These are phyloP conservation scores for Nicotiana tomentosiformis DNA, from an alignment of 257 asterid genomes.

Conservation along the genomic window DNA sequence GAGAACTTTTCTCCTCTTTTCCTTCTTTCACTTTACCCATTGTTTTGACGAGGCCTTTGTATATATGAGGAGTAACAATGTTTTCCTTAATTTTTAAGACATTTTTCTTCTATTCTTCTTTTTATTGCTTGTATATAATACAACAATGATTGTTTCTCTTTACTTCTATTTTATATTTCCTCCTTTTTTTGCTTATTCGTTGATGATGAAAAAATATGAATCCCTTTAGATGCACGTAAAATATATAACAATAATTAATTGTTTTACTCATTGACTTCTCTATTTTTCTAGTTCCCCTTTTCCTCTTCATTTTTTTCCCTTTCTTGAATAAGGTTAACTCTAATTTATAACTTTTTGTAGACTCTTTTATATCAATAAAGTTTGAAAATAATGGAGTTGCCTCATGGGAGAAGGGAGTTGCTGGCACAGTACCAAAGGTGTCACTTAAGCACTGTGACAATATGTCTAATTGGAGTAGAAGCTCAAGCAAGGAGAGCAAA, in stretches of 20 bases:
- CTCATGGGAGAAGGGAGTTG: slow-evolving; percentile 32
- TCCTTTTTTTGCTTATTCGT: neutral
- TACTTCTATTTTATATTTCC: neutral
- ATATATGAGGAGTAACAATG: neutral
- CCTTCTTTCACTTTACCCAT: too few species aligned
- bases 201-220: neutral
- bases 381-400: slow-evolving; percentile 60
- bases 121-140: too few species aligned
- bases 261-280: neutral
- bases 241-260: neutral
- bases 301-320: neutral
- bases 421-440: slow-evolving; percentile 15
- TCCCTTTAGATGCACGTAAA: neutral
- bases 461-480: slow-evolving; percentile 14
- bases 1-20: neutral
- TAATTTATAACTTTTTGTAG: slow-evolving; percentile 27
- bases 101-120: neutral
- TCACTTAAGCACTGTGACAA: slow-evolving; percentile 13
- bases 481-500: slow-evolving; percentile 8
- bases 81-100: neutral
- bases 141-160: neutral
- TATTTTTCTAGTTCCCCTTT: neutral
- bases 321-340: neutral
- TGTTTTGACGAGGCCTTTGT: neutral
- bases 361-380: slow-evolving; percentile 86